Conservation (phyloP, 139 green algal genomes). For the Asterochloris erici region DNA sequence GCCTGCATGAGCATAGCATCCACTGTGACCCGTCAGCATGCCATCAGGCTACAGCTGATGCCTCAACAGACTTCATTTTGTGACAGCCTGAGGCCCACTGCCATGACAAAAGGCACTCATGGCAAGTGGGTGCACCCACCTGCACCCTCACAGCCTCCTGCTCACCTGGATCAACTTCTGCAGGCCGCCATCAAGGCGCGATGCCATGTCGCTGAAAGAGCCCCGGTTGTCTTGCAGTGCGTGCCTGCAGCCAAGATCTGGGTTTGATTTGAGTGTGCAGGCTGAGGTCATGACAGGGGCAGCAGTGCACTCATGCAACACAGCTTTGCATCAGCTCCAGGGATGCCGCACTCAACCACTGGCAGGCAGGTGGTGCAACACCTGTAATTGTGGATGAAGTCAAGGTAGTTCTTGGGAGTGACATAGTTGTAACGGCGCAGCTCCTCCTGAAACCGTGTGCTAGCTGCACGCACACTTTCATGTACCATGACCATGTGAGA, state of each 20-base stretch:
- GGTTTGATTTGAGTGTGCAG: too few species aligned
- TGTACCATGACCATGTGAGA: slow-evolving; percentile 88
- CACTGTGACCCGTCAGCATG: neutral
- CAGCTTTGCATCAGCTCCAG: too few species aligned
- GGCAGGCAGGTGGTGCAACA: too few species aligned
- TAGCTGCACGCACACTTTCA: slow-evolving; percentile 68
- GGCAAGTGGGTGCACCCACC: too few species aligned
- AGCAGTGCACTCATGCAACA: too few species aligned
- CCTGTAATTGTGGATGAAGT: slow-evolving; percentile 86
- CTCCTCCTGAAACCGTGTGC: slow-evolving; percentile 58
- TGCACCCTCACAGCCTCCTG: neutral
- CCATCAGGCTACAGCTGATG: too few species aligned
- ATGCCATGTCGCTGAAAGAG: slow-evolving; percentile 51
- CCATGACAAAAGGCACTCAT: too few species aligned
- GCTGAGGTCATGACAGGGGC: too few species aligned
- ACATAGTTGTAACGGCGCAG: slow-evolving; percentile 85
- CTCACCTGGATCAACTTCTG: slow-evolving; percentile 74
- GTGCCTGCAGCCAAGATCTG: slow-evolving; percentile 16
- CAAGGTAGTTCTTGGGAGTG: slow-evolving; percentile 94
- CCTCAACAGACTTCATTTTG: too few species aligned
- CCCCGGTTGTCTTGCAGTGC: slow-evolving; percentile 48
- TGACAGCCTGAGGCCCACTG: too few species aligned
- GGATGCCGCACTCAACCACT: too few species aligned
- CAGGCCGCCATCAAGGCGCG: slow-evolving; percentile 68
- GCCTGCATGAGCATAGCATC: slow-evolving; percentile 27